Evolutionary conservation across 345 rosid species (phyloP).

Genomic region (Boechera divaricarpa): DNA sequence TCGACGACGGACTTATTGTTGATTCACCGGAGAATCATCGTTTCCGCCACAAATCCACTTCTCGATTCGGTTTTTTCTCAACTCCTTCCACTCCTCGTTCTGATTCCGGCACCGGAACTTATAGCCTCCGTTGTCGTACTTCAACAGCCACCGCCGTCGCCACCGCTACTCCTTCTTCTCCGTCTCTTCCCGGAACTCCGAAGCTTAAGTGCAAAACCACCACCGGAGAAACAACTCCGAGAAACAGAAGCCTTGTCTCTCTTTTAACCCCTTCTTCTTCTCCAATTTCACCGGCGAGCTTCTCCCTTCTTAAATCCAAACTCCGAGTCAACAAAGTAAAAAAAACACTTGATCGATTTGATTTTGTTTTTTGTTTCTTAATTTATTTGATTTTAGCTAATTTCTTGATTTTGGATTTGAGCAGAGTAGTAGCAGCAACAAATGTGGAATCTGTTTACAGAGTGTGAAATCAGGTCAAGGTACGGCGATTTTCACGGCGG

Average conservation of each 20-base stretch:
- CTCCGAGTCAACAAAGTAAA: conserved; percentile 70
- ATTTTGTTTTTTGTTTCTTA: background rate
- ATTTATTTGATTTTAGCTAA: background rate
- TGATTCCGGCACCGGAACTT: conserved; percentile 52
- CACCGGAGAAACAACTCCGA: conserved; percentile 35
- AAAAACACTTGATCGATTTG: background rate
- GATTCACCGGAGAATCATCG: conserved; percentile 42
- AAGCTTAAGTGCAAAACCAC: conserved; percentile 61
- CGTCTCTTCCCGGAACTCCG: conserved; percentile 64
- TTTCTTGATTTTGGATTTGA: background rate
- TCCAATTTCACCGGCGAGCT: conserved; percentile 72
- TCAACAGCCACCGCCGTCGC: conserved; percentile 30
- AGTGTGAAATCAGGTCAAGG: conserved; percentile 74
- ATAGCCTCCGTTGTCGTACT: conserved; percentile 70
- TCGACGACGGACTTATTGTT: background rate
- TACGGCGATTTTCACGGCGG: conserved; percentile 93
- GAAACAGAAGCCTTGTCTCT: conserved; percentile 46
- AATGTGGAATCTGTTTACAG: conserved; percentile 76
- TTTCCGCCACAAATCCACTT: conserved; percentile 53
- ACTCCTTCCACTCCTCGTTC: conserved; percentile 79
- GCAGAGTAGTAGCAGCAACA: conserved; percentile 26
- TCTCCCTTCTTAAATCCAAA: conserved; percentile 71
- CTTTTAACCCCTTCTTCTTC: conserved; percentile 47
- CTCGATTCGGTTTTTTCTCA: conserved; percentile 69
- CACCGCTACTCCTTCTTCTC: conserved; percentile 44